phyloP scores from a whole-genome alignment of 2,329 filamentous ascomycete species.

The Harringtonia lauricola region DNA sequence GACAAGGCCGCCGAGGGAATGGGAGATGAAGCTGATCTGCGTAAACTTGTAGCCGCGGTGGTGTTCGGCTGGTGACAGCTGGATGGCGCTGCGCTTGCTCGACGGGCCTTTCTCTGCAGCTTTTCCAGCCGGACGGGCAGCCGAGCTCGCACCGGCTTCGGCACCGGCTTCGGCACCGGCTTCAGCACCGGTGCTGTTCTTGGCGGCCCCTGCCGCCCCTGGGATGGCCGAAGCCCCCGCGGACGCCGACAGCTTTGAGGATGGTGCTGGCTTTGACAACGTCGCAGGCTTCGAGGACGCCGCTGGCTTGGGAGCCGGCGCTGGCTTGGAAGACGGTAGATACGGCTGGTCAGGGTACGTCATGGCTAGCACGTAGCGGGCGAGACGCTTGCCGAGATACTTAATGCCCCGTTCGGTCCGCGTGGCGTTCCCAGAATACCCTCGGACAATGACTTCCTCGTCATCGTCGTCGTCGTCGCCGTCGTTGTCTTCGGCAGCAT shows the following conservation, averaged over 20 bases:
- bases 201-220: too few relatives aligned
- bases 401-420: constrained; percentile 93
- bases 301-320: too few relatives aligned
- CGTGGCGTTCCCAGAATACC: constrained; percentile 81
- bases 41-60: constrained; percentile 67
- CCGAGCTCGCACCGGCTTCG: too few relatives aligned
- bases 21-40: constrained; percentile 89
- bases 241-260: too few relatives aligned
- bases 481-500: constrained; percentile 17
- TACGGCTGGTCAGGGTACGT: constrained; percentile 93
- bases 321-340: too few relatives aligned
- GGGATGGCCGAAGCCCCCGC: too few relatives aligned
- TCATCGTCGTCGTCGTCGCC: constrained; percentile 46
- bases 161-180: background rate
- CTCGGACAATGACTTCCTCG: constrained; percentile 79
- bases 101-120: constrained; percentile 19
- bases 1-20: constrained; percentile 80
- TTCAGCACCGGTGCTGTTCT: too few relatives aligned
- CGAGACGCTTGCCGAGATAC: constrained; percentile 88
- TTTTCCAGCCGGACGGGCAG: background rate
- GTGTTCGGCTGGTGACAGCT: constrained; percentile 20
- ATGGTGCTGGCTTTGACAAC: too few relatives aligned
- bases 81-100: constrained; percentile 41
- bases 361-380: constrained; percentile 78
- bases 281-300: too few relatives aligned